A percentile compares a stretch with the other conserved stretches of the same genome.
phyloP scores from a whole-genome alignment of 805 yeast species.

The Pichia phayaonensis region DNA sequence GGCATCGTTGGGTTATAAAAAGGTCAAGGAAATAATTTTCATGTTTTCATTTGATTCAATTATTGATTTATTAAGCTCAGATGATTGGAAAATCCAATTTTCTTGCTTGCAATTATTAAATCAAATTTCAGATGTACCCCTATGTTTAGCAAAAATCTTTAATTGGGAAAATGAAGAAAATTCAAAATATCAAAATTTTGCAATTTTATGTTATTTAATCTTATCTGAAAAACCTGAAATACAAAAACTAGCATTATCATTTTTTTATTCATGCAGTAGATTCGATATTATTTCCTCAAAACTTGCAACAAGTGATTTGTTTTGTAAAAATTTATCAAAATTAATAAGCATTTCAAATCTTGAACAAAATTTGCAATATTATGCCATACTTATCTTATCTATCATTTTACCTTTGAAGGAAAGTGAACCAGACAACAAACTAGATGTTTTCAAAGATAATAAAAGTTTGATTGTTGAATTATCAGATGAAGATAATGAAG shows the following conservation, averaged over 20 bases:
- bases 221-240: slow-evolving; percentile 32
- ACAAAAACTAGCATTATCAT: slow-evolving; percentile 28
- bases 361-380: slow-evolving; percentile 15
- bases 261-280: slow-evolving; percentile 26
- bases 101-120: slow-evolving; percentile 43
- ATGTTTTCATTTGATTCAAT: slow-evolving; percentile 30
- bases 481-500: background rate
- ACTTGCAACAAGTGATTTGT: slow-evolving; percentile 15
- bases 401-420: background rate
- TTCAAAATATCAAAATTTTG: slow-evolving; percentile 33
- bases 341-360: slow-evolving; percentile 12
- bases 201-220: slow-evolving; percentile 33
- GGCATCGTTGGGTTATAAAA: slow-evolving; percentile 31
- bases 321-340: slow-evolving; percentile 13
- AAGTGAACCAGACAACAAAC: background rate
- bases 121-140: slow-evolving; percentile 34
- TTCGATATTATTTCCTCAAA: slow-evolving; percentile 20
- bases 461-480: background rate
- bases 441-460: background rate
- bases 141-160: slow-evolving; percentile 48
- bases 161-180: slow-evolving; percentile 35
- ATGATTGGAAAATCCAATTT: slow-evolving; percentile 35
- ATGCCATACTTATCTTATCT: background rate
- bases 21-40: slow-evolving; percentile 30
- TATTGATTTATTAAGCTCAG: slow-evolving; percentile 27